These are phyloP conservation scores for Acer campestre DNA, from an alignment of 345 rosid species.

Conservation along the genomic window DNA sequence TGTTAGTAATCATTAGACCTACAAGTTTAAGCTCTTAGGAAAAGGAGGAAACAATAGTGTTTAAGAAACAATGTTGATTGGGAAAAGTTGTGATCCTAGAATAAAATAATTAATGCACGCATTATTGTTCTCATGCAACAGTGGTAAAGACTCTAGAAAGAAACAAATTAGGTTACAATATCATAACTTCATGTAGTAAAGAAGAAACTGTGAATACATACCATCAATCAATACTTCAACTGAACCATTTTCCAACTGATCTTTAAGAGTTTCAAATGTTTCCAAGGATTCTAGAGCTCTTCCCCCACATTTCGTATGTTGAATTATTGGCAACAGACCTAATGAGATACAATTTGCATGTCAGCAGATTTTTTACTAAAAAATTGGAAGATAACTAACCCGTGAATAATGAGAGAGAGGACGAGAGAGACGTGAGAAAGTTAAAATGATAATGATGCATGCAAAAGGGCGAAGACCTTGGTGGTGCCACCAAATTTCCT, in stretches of 20 bases:
- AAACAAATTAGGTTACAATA: conserved; percentile 6
- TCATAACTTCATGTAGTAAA: not conserved
- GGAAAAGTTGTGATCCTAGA: not conserved
- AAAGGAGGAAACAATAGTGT: too few relatives aligned
- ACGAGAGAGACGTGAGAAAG: not conserved
- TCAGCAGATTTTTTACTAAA: not conserved
- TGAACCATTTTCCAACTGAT: conserved; percentile 39
- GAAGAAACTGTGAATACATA: conserved; percentile 29
- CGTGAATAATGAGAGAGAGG: not conserved
- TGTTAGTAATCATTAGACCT: too few relatives aligned
- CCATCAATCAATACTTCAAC: conserved; percentile 72
- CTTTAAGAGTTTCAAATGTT: conserved; percentile 39
- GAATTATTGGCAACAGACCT: conserved; percentile 94
- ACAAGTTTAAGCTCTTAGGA: too few relatives aligned
- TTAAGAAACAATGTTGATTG: not conserved
- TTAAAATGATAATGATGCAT: not conserved
- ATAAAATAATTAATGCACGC: not conserved
- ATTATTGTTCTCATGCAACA: not conserved
- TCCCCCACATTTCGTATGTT: conserved; percentile 58
- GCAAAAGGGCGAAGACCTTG: not conserved
- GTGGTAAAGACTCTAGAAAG: not conserved
- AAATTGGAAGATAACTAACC: not conserved
- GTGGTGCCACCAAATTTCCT: not conserved
- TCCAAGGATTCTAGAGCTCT: conserved; percentile 52
- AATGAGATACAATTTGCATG: conserved; percentile 21